Conservation (phyloP, 495 filamentous ascomycete species). For the Penicillium steckii region DNA sequence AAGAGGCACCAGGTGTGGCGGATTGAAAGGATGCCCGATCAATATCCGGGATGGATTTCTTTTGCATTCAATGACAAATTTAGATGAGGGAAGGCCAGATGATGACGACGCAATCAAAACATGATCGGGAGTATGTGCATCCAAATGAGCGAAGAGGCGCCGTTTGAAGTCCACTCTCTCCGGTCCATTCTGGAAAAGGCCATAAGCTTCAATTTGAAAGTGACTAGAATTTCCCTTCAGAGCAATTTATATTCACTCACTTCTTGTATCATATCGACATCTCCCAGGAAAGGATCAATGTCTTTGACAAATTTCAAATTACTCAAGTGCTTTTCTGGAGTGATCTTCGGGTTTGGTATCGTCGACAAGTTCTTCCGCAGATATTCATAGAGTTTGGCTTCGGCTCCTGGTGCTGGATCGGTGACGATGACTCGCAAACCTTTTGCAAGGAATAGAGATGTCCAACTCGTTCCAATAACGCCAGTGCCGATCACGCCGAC, state of each 20-base stretch:
- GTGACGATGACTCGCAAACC: slow-evolving; percentile 20
- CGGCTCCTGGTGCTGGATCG: slow-evolving; percentile 21
- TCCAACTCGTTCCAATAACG: slow-evolving; percentile 24
- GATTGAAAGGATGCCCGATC: slow-evolving; percentile 58
- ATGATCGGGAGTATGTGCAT: slow-evolving; percentile 10
- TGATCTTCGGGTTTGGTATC: neutral
- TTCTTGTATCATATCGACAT: slow-evolving; percentile 18
- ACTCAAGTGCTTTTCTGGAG: neutral
- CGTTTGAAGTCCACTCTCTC: slow-evolving; percentile 21
- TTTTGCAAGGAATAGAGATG: slow-evolving; percentile 17
- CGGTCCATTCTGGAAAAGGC: slow-evolving; percentile 15
- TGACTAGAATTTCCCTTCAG: neutral
- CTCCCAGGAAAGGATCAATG: slow-evolving; percentile 9
- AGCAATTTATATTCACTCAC: neutral
- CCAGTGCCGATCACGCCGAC: slow-evolving; percentile 22
- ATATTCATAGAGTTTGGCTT: slow-evolving; percentile 9
- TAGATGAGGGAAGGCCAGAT: slow-evolving; percentile 21
- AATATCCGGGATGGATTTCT: slow-evolving; percentile 37
- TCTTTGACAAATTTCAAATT: slow-evolving; percentile 14
- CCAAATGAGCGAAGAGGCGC: slow-evolving; percentile 17
- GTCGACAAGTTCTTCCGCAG: neutral
- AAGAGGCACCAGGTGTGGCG: slow-evolving; percentile 55
- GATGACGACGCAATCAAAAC: slow-evolving; percentile 22
- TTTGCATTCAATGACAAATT: slow-evolving; percentile 20
- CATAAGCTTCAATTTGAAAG: no score